Conservation (phyloP, 805 yeast genomes). For the Pichia sporocuriosa region DNA sequence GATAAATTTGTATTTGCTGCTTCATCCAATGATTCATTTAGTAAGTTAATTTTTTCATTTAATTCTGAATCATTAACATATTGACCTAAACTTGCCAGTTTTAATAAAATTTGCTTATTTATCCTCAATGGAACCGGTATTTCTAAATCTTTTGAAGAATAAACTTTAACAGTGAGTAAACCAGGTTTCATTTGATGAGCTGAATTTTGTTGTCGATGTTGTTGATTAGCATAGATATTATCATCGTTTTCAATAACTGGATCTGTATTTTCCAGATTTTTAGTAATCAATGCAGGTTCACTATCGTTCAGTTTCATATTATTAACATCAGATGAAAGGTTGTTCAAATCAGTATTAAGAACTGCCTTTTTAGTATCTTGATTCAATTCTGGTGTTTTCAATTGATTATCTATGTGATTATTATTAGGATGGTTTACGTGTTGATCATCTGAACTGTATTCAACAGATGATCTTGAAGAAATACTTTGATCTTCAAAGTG, state of each 20-base stretch:
- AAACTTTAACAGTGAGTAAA: constrained; percentile 67
- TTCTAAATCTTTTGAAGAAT: constrained; percentile 57
- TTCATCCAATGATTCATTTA: constrained; percentile 26
- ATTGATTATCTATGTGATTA: neutral
- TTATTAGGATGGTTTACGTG: neutral
- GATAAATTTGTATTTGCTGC: constrained; percentile 25
- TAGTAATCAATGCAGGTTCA: constrained; percentile 20
- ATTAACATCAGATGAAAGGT: constrained; percentile 2
- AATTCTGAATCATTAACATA: constrained; percentile 30
- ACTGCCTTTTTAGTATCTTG: constrained; percentile 7
- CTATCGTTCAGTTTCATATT: constrained; percentile 4
- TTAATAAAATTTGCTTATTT: constrained; percentile 56
- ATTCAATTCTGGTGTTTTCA: constrained; percentile 19
- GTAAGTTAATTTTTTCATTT: constrained; percentile 27
- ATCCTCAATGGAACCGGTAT: constrained; percentile 68
- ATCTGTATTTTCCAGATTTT: constrained; percentile 27
- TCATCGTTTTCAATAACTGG: constrained; percentile 27
- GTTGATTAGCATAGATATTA: neutral
- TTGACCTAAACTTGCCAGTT: constrained; percentile 54
- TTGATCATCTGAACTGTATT: constrained; percentile 4
- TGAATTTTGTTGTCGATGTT: neutral
- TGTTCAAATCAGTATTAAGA: constrained; percentile 1
- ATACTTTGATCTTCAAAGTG: constrained; percentile 13
- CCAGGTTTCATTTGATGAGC: constrained; percentile 45
- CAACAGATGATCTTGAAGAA: constrained; percentile 1